Base-by-base conservation (phyloP, 106 monocot species). In the Allium fistulosum region DNA sequence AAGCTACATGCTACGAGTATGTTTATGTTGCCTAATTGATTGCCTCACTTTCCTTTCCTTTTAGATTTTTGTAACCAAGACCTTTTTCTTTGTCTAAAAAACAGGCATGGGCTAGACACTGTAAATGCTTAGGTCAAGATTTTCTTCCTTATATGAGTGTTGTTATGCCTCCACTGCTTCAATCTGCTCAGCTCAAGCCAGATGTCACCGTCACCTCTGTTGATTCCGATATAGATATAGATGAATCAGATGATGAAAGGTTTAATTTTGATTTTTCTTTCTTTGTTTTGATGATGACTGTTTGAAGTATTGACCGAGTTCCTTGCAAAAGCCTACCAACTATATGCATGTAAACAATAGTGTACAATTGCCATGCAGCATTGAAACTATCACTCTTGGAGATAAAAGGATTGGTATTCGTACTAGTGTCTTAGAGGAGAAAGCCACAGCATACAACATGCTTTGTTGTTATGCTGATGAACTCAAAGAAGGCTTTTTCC, bases 141-240 rank as follows among this genome's bases (percentile, higher is more conserved):
- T 97, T 97, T 74, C 88, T 97, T 64, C 97, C 97, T 11, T 97
- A 97, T 78, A 92, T 97, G 97, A 97, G 74, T 70, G 92, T 97
- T 61, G 97, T 97, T 26, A 97, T 97, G 89, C 97, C 97, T 11
- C 97, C 97, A 16, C 77, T 97, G 50, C 89, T 97, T 65, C 84
- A 83, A 65, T 97, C 97, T 77, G 97, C 97, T 64, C 97, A 97
- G 74, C 89, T 97, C 48, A 97, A 97, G 73, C 97, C 97, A 61
- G 97, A 97, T 78, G 87, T 97, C 6, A 92, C 89, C 53, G 89
- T 97, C 49, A 92, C 89, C 9, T 89, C 92, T 62, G 87, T 87
- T 28, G 92, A 97, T 74, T 87, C 92, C 57, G 89, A 92, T 73
- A 81, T 82, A 66, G 97, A 84, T 12, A 85, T 89, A 64, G 92